phyloP scores from a whole-genome alignment of 441 rosid species.

The Gossypium trilobum region DNA sequence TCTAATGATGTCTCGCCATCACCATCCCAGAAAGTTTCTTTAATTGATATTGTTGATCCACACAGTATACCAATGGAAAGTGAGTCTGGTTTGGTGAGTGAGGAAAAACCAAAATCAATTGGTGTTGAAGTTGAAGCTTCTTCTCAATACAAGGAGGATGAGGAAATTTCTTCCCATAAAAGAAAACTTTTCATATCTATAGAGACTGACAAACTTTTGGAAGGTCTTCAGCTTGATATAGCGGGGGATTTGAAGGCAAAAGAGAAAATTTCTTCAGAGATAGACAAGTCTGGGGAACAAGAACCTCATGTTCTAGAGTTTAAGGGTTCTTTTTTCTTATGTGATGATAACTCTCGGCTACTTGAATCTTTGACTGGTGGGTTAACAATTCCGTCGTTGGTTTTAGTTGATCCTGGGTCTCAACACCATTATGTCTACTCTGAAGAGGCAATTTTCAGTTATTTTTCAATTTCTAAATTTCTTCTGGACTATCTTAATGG shows the following conservation, averaged over 20 bases:
- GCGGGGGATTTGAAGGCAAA: constrained; percentile 25
- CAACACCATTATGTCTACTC: constrained; percentile 63
- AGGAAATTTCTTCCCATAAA: constrained; percentile 23
- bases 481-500: constrained; percentile 53
- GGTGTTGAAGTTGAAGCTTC: constrained; percentile 25
- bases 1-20: constrained; percentile 29
- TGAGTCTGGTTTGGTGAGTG: constrained; percentile 24
- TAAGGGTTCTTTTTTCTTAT: constrained; percentile 58
- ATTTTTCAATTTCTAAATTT: constrained; percentile 41
- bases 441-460: constrained; percentile 31
- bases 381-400: constrained; percentile 63
- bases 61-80: constrained; percentile 19
- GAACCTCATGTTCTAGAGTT: constrained; percentile 34
- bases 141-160: constrained; percentile 29
- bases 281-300: constrained; percentile 31
- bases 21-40: constrained; percentile 29
- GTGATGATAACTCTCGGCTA: constrained; percentile 66
- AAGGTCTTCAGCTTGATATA: constrained; percentile 23
- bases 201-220: constrained; percentile 26
- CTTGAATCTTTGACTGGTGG: constrained; percentile 63
- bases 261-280: constrained; percentile 24
- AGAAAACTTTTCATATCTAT: constrained; percentile 22
- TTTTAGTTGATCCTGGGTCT: constrained; percentile 53
- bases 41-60: constrained; percentile 23
- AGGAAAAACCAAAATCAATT: constrained; percentile 21